Percentiles rank a stretch among this genome's conserved stretches.
Conservation (phyloP, 2,329 filamentous ascomycete species). For the Colletotrichum viniferum region DNA sequence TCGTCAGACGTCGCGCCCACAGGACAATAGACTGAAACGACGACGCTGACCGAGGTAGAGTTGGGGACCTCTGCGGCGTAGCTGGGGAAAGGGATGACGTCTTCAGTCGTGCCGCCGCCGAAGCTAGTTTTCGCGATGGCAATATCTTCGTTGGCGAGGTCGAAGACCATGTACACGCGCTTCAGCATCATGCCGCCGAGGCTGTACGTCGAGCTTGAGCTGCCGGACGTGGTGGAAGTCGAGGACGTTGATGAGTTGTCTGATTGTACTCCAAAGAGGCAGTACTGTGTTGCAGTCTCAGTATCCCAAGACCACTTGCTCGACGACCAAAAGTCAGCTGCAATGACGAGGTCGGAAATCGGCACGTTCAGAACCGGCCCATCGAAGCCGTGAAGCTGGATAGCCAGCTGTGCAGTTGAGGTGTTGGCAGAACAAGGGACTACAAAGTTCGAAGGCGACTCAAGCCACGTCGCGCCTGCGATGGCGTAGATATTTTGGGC, state of each 20-base stretch:
- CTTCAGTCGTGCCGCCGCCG: slow-evolving; percentile 14
- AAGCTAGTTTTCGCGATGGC: slow-evolving; percentile 33
- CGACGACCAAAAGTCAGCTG: slow-evolving; percentile 1
- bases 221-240: not conserved
- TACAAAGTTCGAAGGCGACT: not conserved
- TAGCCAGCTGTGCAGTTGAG: slow-evolving; percentile 24
- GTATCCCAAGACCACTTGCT: not conserved
- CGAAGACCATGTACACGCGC: slow-evolving; percentile 36
- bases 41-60: slow-evolving; percentile 16
- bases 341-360: slow-evolving; percentile 32
- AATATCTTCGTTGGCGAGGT: slow-evolving; percentile 34
- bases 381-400: slow-evolving; percentile 29
- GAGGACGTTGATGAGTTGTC: not conserved
- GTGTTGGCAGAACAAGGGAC: slow-evolving; percentile 29
- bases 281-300: slow-evolving; percentile 6
- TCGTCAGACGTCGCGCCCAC: not conserved
- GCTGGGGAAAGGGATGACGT: slow-evolving; percentile 29
- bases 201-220: slow-evolving; percentile 4
- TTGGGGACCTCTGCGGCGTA: slow-evolving; percentile 30
- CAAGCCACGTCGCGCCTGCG: slow-evolving; percentile 29
- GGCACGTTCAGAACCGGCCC: slow-evolving; percentile 30
- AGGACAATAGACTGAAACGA: not conserved
- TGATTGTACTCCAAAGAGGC: slow-evolving; percentile 36
- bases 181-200: slow-evolving; percentile 31
- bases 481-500: slow-evolving; percentile 29